These are phyloP conservation scores for Cyberlindnera americana DNA, from an alignment of 805 yeast species.

Conservation along the genomic window DNA sequence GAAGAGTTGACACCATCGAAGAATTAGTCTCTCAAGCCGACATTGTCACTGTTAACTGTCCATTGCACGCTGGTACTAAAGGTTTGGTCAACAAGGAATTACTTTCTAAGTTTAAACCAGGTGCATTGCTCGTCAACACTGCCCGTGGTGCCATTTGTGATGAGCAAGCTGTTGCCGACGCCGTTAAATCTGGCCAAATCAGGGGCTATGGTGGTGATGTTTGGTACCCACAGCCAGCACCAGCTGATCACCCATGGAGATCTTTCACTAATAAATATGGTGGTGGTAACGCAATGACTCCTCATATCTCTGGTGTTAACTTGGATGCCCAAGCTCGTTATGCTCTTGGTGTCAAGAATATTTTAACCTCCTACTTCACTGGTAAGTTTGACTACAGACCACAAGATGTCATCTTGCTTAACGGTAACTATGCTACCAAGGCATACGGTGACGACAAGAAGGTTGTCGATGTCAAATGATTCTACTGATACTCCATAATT, in stretches of 20 bases:
- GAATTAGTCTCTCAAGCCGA: constrained; percentile 67
- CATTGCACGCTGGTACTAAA: constrained; percentile 65
- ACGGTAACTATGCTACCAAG: constrained; percentile 70
- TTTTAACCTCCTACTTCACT: constrained; percentile 59
- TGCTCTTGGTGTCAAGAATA: constrained; percentile 63
- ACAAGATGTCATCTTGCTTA: constrained; percentile 67
- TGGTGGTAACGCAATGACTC: constrained; percentile 83
- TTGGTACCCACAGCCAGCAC: constrained; percentile 84
- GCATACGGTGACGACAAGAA: constrained; percentile 59
- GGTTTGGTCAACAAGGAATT: constrained; percentile 67
- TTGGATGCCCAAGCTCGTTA: constrained; percentile 77
- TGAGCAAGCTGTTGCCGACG: constrained; percentile 72
- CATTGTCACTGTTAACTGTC: constrained; percentile 73
- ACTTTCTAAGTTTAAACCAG: constrained; percentile 66
- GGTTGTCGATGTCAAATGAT: constrained; percentile 18
- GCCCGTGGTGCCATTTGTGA: constrained; percentile 81
- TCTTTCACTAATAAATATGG: constrained; percentile 58
- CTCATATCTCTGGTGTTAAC: constrained; percentile 77
- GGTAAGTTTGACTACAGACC: constrained; percentile 66
- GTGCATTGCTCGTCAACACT: constrained; percentile 72
- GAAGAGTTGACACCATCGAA: constrained; percentile 56
- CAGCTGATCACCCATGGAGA: constrained; percentile 76
- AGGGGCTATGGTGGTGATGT: constrained; percentile 86
- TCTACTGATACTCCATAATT: not conserved
- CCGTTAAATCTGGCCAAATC: constrained; percentile 62